Percentiles rank a stretch among this genome's conserved stretches.
Evolutionary conservation across 2,329 filamentous ascomycete species (phyloP).

Genomic region (Thielaviopsis ethacetica): DNA sequence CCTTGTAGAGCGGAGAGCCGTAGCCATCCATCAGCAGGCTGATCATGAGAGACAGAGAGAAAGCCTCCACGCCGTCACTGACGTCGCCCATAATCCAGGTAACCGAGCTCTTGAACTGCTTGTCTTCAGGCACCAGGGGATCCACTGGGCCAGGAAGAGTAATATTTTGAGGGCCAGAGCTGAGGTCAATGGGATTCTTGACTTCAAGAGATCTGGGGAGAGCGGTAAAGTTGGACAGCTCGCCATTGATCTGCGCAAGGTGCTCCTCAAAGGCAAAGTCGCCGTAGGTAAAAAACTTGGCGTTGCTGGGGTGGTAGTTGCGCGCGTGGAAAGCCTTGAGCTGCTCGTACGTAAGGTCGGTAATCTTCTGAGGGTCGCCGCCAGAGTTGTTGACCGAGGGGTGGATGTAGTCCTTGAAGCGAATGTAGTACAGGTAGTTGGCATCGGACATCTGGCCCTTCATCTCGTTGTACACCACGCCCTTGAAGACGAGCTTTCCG

Average conservation of each 20-base stretch:
- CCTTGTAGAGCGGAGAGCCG: slow-evolving; percentile 80
- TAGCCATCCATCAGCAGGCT: slow-evolving; percentile 85
- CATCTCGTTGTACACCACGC: slow-evolving; percentile 99
- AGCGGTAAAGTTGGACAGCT: slow-evolving; percentile 56
- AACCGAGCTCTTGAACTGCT: slow-evolving; percentile 84
- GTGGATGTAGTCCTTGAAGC: slow-evolving; percentile 87
- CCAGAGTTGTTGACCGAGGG: slow-evolving; percentile 93
- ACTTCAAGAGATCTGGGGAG: slow-evolving; percentile 29
- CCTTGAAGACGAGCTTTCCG: slow-evolving; percentile 77
- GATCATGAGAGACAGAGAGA: slow-evolving; percentile 67
- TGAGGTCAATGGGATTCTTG: slow-evolving; percentile 61
- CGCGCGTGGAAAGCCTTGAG: slow-evolving; percentile 75
- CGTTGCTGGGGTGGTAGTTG: slow-evolving; percentile 95
- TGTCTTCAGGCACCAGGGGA: slow-evolving; percentile 67
- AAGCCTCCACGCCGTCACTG: slow-evolving; percentile 70
- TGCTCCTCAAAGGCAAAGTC: slow-evolving; percentile 78
- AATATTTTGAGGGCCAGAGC: slow-evolving; percentile 47
- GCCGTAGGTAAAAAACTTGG: slow-evolving; percentile 89
- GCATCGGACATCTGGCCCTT: slow-evolving; percentile 98
- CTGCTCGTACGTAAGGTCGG: slow-evolving; percentile 82
- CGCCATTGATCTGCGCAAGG: slow-evolving; percentile 58
- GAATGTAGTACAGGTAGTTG: slow-evolving; percentile 88
- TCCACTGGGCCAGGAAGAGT: slow-evolving; percentile 70
- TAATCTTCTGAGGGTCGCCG: slow-evolving; percentile 91
- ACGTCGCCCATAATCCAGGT: slow-evolving; percentile 85